Base-by-base conservation (phyloP, 768 basidiomycete species). In the Inosperma sp. region DNA sequence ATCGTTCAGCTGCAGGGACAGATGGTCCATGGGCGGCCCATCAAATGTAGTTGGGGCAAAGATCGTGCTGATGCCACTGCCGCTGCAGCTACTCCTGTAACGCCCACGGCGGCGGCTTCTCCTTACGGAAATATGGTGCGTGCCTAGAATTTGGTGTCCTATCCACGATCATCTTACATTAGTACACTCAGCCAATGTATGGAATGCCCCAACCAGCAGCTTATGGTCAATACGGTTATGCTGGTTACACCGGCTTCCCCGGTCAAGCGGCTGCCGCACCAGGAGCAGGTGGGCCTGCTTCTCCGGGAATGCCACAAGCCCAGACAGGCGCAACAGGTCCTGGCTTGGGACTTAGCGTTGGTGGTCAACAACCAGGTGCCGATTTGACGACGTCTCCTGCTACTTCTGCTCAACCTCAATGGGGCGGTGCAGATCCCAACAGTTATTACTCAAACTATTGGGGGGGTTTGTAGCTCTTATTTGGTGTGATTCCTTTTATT, bases 21-120 rank as follows among this genome's bases (percentile, higher is more conserved):
- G 72, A 89, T 93, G 79, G 91, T 99, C 22, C 96, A 99, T 58
- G 95, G 95, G 41, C 74, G 96, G 31, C 93, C 94, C 7, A 92
- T 98, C 77, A 98, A 97, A 72, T 95, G 92, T 69, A 93, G 91
- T 62, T 99, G 96, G 96, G 96, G 96, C 50, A 98, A 97, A 70
- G 95, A 97, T 66, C 80, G 91, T 55, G 86, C 83, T 19, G 86
- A 88, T 65, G 87, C 82, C 27, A 80, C 78, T 21, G 74, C 79
- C 21, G 76, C 79, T 49, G 72, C 79, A 41, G 61, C 70, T 13
- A 68, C 62, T 27, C 72, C 73, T 30, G 66, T 87, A 59, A 85
- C 83, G 59, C 86, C 87, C 26, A 73, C 80, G 39, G 67, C 79
- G 21, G 67, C 72, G 29, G 79, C 84, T 41, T 65, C 84, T 36